phyloP scores from a whole-genome alignment of 2,329 filamentous ascomycete species.

The Penicillium sp. region DNA sequence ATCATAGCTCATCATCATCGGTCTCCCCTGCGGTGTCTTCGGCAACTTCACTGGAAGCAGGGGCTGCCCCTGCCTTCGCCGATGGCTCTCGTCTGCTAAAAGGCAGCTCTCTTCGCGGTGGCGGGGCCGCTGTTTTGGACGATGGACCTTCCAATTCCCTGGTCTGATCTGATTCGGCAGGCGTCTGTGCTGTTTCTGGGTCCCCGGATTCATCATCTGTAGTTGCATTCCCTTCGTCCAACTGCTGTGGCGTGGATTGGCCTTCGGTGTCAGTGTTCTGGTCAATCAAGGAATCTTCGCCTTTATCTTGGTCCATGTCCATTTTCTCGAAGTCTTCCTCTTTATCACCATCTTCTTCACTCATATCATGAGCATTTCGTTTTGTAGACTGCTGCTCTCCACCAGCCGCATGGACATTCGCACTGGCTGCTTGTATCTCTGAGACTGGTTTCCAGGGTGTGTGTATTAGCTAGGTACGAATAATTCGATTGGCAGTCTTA shows the following conservation, averaged over 20 bases:
- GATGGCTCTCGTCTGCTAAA: slow-evolving; percentile 31
- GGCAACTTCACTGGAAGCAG: slow-evolving; percentile 12
- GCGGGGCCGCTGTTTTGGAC: slow-evolving; percentile 22
- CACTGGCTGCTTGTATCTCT: slow-evolving; percentile 24
- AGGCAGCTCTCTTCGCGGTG: slow-evolving; percentile 45
- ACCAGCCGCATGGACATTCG: slow-evolving; percentile 11
- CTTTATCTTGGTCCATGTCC: slow-evolving; percentile 30
- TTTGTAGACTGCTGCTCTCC: slow-evolving; percentile 25
- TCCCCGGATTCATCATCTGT: slow-evolving; percentile 30
- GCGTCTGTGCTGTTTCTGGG: background rate
- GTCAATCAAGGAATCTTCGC: slow-evolving; percentile 11
- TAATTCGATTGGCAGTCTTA: background rate
- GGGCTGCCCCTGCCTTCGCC: slow-evolving; percentile 4
- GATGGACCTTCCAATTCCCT: background rate
- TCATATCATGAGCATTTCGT: slow-evolving; percentile 25
- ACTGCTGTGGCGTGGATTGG: slow-evolving; percentile 31
- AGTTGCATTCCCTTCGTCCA: slow-evolving; percentile 34
- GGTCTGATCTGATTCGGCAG: background rate
- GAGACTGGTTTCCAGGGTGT: slow-evolving; percentile 22
- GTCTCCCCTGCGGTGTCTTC: slow-evolving; percentile 37
- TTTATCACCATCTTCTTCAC: slow-evolving; percentile 28
- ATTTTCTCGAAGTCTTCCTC: slow-evolving; percentile 41
- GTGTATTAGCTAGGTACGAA: background rate
- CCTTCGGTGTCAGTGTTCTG: slow-evolving; percentile 29
- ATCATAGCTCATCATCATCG: slow-evolving; percentile 45